Conservation (phyloP, 2,329 filamentous ascomycete species). For the Curvularia sp. region DNA sequence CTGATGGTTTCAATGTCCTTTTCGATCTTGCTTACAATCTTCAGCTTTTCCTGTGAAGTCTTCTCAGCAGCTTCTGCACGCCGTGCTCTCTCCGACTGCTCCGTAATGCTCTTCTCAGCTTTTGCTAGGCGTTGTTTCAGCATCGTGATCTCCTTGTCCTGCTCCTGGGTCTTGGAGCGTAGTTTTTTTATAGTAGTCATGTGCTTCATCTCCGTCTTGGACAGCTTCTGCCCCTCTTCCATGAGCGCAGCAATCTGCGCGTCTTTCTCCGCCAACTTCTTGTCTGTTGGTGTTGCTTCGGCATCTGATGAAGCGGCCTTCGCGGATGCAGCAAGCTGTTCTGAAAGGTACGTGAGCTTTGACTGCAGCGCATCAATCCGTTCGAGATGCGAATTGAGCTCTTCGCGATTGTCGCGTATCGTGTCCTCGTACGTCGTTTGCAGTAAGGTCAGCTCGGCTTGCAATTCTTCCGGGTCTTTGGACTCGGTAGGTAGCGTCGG, state of each 20-base stretch:
- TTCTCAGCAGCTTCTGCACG: slow-evolving; percentile 66
- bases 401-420: slow-evolving; percentile 73
- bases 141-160: slow-evolving; percentile 59
- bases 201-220: slow-evolving; percentile 84
- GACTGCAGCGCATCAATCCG: slow-evolving; percentile 90
- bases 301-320: slow-evolving; percentile 65
- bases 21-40: slow-evolving; percentile 58
- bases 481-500: slow-evolving; percentile 45
- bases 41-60: slow-evolving; percentile 63
- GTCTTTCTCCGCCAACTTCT: slow-evolving; percentile 86
- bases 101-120: slow-evolving; percentile 68
- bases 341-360: slow-evolving; percentile 87
- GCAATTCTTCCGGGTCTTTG: slow-evolving; percentile 44
- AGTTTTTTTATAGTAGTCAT: slow-evolving; percentile 84
- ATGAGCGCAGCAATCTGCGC: slow-evolving; percentile 87
- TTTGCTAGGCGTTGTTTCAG: slow-evolving; percentile 67
- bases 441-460: slow-evolving; percentile 57
- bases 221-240: slow-evolving; percentile 89
- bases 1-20: slow-evolving; percentile 68
- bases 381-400: slow-evolving; percentile 83
- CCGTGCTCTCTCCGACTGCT: slow-evolving; percentile 66
- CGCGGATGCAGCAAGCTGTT: slow-evolving; percentile 78
- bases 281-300: slow-evolving; percentile 60
- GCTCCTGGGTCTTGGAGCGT: slow-evolving; percentile 59
- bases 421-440: slow-evolving; percentile 59